Percentiles rank a stretch among this genome's conserved stretches.
Evolutionary conservation across 805 yeast species (phyloP).

Genomic region (Wickerhamiella musiphila): DNA sequence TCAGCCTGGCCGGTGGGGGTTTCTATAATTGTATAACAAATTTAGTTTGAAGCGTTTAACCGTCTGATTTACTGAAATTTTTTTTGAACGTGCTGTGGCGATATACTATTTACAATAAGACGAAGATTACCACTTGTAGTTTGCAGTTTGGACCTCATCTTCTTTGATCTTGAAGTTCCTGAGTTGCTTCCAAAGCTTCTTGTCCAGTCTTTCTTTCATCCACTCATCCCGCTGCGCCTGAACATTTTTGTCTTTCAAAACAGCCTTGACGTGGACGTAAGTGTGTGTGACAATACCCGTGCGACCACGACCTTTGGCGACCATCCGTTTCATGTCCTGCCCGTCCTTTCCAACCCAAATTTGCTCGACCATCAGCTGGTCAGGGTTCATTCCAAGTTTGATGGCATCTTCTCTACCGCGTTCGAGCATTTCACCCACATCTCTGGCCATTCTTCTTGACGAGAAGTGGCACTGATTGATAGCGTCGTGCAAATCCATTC

Average conservation of each 20-base stretch:
- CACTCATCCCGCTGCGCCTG: slow-evolving; percentile 38
- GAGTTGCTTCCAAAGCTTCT: slow-evolving; percentile 34
- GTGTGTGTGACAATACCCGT: slow-evolving; percentile 62
- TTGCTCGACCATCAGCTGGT: slow-evolving; percentile 52
- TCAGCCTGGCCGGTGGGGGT: too few relatives aligned
- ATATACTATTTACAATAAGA: too few relatives aligned
- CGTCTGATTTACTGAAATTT: too few relatives aligned
- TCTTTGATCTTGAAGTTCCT: slow-evolving; percentile 24
- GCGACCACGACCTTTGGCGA: slow-evolving; percentile 82
- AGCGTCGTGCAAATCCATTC: slow-evolving; percentile 55
- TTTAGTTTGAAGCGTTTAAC: too few relatives aligned
- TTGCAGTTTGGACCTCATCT: slow-evolving; percentile 17
- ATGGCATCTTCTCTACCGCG: slow-evolving; percentile 56
- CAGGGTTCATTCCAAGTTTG: slow-evolving; percentile 37
- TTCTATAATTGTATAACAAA: too few relatives aligned
- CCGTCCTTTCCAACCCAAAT: slow-evolving; percentile 93
- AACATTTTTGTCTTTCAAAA: slow-evolving; percentile 45
- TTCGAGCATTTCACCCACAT: slow-evolving; percentile 57
- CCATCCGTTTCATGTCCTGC: slow-evolving; percentile 46
- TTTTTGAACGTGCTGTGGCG: too few relatives aligned
- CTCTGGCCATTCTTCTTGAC: slow-evolving; percentile 60
- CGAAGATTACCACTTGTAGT: slow-evolving; percentile 22
- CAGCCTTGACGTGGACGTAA: slow-evolving; percentile 63
- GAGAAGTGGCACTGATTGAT: slow-evolving; percentile 85
- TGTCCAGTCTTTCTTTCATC: slow-evolving; percentile 27